Evolutionary conservation across 805 yeast genomes (phyloP), one percentile per base, ranked within the genome.

Genomic region (Deakozyma indianensis): DNA sequence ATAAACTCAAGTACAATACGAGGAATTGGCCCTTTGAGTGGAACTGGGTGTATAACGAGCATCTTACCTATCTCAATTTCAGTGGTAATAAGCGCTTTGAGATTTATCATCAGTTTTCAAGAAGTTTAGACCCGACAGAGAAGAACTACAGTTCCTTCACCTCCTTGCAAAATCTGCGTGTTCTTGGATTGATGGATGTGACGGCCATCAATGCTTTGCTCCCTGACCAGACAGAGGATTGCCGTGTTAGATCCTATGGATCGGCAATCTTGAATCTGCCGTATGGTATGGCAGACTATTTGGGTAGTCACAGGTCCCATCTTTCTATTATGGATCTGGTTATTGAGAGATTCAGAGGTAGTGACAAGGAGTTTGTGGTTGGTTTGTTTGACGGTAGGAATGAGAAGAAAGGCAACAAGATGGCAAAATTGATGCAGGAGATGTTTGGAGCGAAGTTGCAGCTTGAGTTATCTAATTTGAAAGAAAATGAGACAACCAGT

Each of bases 11-110:
- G 56, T 92, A 92, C 62, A 92, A 92, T 55, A 86, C 90, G 46
- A 82, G 92, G 2, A 92, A 92, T 61, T 84, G 87, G 74, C 94
- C 92, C 15, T 90, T 85, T 58, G 98, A 92, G 60, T 92, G 97
- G 96, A 92, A 86, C 63, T 92, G 98, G 98, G 79, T 82, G 54
- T 79, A 78, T 68, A 92, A 92, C 58, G 68, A 73, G 45, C 75
- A 77, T 38, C 68, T 92, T 61, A 77, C 71, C 53, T 87, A 82
- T 55, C 71, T 92, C 58, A 92, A 90, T 60, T 80, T 92, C 47
- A 86, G 96, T 0, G 96, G 96, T 32, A 92, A 92, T 59, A 82
- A 83, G 58, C 73, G 96, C 51, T 77, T 92, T 51, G 97, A 92
- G 58, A 88, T 92, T 38, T 66, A 73, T 44, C 53, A 60, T 29